Percentiles rank a stretch among this genome's conserved stretches.
phyloP scores from a whole-genome alignment of 495 filamentous ascomycete species.

The Immersiella caudata region DNA sequence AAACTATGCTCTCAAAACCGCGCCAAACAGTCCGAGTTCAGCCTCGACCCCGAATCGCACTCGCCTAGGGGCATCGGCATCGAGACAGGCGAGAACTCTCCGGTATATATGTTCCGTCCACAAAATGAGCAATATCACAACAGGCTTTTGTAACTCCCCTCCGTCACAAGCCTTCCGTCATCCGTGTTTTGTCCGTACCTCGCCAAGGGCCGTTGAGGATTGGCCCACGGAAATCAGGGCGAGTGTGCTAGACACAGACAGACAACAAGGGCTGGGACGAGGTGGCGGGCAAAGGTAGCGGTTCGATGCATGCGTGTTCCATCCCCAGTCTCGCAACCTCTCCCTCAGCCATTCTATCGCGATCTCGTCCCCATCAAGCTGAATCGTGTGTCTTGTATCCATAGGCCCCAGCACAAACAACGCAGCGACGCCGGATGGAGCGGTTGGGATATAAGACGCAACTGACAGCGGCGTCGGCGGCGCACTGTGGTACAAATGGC shows the following conservation, averaged over 20 bases:
- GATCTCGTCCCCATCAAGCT: not conserved
- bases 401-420: not conserved
- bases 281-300: conserved; percentile 2
- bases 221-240: not conserved
- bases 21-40: not conserved
- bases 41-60: conserved; percentile 11
- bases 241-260: conserved; percentile 11
- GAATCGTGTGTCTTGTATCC: not conserved
- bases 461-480: conserved; percentile 9
- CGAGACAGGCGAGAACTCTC: not conserved
- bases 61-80: not conserved
- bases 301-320: conserved; percentile 27
- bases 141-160: not conserved
- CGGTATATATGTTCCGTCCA: not conserved
- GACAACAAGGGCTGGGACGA: conserved; percentile 19
- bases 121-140: not conserved
- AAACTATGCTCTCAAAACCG: not conserved
- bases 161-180: not conserved
- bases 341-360: not conserved
- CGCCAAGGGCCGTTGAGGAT: not conserved
- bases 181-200: not conserved
- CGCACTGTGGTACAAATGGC: conserved; percentile 30
- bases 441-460: conserved; percentile 15
- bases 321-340: not conserved
- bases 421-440: conserved; percentile 15